A percentile compares a stretch with the other conserved stretches of the same genome.
These are phyloP conservation scores for Cairneyella variabilis DNA, from an alignment of 495 filamentous ascomycete species.

Conservation along the genomic window DNA sequence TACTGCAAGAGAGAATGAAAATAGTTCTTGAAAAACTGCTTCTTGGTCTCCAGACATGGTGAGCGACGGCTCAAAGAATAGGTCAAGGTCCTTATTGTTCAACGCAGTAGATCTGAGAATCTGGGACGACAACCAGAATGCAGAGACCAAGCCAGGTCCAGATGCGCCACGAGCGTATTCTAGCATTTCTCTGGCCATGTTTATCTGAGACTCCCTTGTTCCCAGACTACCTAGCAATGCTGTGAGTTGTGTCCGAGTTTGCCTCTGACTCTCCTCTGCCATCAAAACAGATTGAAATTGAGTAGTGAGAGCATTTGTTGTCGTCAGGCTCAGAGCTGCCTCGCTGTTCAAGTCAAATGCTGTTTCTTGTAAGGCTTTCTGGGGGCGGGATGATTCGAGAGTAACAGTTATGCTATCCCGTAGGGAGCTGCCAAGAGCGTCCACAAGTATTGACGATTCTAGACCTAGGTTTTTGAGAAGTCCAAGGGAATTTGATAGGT, in stretches of 20 bases:
- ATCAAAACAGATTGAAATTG: conserved; percentile 62
- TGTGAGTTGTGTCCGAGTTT: conserved; percentile 51
- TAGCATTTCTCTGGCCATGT: conserved; percentile 54
- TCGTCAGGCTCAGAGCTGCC: conserved; percentile 21
- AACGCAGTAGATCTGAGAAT: conserved; percentile 54
- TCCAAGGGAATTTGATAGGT: conserved; percentile 69
- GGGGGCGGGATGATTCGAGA: conserved; percentile 29
- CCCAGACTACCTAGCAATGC: conserved; percentile 43
- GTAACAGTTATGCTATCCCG: conserved; percentile 54
- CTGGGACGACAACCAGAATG: conserved; percentile 79
- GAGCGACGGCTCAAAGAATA: conserved; percentile 56
- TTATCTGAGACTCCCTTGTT: conserved; percentile 37
- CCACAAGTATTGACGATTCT: conserved; percentile 67
- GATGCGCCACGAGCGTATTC: conserved; percentile 51
- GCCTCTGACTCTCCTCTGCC: conserved; percentile 58
- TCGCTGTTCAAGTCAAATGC: conserved; percentile 21
- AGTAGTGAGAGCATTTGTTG: conserved; percentile 24
- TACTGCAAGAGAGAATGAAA: conserved; percentile 66
- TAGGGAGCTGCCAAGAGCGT: conserved; percentile 59
- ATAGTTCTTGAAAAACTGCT: conserved; percentile 70
- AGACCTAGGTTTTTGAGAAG: conserved; percentile 60
- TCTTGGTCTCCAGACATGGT: conserved; percentile 43
- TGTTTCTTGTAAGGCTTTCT: conserved; percentile 15
- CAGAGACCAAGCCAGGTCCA: conserved; percentile 56
- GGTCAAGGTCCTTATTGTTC: conserved; percentile 53